Evolutionary conservation across 345 rosid genomes (phyloP), one percentile per base, ranked within the genome.

Genomic region (Populus pruinosa): DNA sequence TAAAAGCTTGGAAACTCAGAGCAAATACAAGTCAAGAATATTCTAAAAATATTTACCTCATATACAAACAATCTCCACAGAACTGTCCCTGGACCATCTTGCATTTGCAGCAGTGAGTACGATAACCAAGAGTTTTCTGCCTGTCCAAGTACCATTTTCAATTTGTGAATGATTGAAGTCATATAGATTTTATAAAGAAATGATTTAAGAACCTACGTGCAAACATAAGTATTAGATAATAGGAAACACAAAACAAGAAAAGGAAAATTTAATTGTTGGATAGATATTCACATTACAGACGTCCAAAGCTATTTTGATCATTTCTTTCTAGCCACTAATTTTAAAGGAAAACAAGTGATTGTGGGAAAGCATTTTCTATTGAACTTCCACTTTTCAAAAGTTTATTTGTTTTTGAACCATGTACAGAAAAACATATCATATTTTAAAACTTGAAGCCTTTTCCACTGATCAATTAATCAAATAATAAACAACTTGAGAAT

Each of bases 91-190:
- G 90, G 23, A 89, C 94, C 70, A 83, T 62, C 70, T 77, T 65
- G 81, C 99, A 95, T 70, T 87, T 17, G 83, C 89, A 47, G 86
- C 99, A 93, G 64, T 85, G 69, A 62, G 98, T 95, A 4, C 90
- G 96, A 83, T 90, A 67, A 64, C 98, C 99, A 2, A 93, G 96
- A 63, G 99, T 95, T 83, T 93, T 95, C 86, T 95, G 99, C 92
- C 98, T 95, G 93, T 50, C 29, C 67, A 76, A 73, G 63, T 27
- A 76, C 21, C 69, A 65, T 21, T 78, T 41, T 36, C 74, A 56
- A 47, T 65, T 66, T 33, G 67, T 53, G 14, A 67, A 72, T 66
- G 29, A 36, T 55, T 61, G 29, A 71, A 70, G 59, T 31, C 25
- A 4, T 72, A 16, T 56, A 10, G 13, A 50, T 71, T 33, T 21